Percentiles rank a stretch among this genome's conserved stretches.
Conservation (phyloP, 257 asterid genomes). For the Solanum neorickii region DNA sequence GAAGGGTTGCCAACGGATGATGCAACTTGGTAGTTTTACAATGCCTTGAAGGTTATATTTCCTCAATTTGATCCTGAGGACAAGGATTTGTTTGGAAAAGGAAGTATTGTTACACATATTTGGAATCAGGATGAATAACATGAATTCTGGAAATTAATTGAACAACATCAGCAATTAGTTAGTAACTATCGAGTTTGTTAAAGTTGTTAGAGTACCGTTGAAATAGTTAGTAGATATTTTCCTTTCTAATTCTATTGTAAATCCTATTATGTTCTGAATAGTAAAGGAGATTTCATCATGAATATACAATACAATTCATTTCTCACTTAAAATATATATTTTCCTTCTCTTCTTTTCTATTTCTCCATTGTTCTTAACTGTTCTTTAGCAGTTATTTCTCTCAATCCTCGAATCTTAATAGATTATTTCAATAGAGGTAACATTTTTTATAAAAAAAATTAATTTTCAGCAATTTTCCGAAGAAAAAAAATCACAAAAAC, state of each 20-base stretch:
- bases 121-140: neutral
- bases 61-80: neutral
- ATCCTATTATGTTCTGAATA: no score
- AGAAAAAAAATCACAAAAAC: no score
- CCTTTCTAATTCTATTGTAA: neutral
- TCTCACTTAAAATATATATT: neutral
- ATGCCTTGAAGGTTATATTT: neutral
- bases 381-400: neutral
- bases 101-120: neutral
- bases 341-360: neutral
- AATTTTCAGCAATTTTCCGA: no score
- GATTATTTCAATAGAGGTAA: neutral
- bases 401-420: neutral
- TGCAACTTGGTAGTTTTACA: neutral
- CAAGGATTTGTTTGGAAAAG: neutral
- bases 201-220: neutral
- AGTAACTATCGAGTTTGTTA: neutral
- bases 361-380: neutral
- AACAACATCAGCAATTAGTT: neutral
- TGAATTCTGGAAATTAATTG: neutral
- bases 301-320: neutral
- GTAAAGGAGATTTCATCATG: neutral
- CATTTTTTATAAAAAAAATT: neutral
- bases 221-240: neutral
- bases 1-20: neutral